Conservation (phyloP, 805 yeast species). For the Metschnikowia matae region DNA sequence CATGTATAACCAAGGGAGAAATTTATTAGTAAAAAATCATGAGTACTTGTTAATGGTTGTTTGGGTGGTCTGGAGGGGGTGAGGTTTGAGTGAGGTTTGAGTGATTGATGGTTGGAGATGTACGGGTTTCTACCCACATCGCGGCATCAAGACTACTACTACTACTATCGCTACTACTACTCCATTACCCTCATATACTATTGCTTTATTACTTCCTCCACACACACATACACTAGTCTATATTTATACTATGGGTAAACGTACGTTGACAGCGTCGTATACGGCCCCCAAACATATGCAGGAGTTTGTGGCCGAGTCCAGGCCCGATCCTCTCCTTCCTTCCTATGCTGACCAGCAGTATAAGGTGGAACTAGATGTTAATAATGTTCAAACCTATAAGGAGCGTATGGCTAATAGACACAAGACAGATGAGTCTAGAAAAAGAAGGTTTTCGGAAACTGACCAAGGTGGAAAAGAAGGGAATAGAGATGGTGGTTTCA, state of each 20-base stretch:
- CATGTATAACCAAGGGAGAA: too few species aligned
- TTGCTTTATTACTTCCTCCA: too few species aligned
- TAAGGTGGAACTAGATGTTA: conserved; percentile 23
- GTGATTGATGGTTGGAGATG: too few species aligned
- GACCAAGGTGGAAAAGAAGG: neutral
- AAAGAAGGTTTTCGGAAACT: neutral
- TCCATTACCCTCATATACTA: too few species aligned
- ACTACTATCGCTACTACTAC: too few species aligned
- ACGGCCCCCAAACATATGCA: conserved; percentile 29
- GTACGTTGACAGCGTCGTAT: conserved; percentile 35
- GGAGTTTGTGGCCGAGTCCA: conserved; percentile 21
- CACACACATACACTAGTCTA: neutral
- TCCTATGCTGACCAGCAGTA: conserved; percentile 44
- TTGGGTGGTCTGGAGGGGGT: too few species aligned
- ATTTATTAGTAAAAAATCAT: too few species aligned
- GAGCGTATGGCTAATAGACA: conserved; percentile 14
- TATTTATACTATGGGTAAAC: conserved; percentile 12
- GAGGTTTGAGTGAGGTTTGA: too few species aligned
- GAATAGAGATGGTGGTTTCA: neutral
- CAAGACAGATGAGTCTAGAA: neutral
- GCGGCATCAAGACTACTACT: neutral
- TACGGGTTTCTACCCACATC: neutral
- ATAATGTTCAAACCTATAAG: conserved; percentile 14
- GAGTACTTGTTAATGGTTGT: too few species aligned
- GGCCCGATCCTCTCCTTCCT: conserved; percentile 17